Percentiles rank a stretch among this genome's conserved stretches.
Conservation (phyloP, 2,329 filamentous ascomycete species). For the Monosporascus sp. region DNA sequence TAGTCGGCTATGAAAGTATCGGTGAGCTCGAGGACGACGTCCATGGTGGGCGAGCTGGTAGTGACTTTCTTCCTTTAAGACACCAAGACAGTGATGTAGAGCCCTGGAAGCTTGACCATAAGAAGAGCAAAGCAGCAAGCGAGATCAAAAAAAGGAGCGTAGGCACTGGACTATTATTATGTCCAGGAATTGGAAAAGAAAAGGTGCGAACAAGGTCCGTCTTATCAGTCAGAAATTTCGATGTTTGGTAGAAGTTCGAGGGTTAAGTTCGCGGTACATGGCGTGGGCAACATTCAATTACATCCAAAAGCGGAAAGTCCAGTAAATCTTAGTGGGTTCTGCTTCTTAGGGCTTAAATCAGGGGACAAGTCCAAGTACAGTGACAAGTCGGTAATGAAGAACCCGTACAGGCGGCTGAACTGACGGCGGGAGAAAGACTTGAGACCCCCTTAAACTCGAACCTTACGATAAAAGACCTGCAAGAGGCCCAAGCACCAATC, state of each 20-base stretch:
- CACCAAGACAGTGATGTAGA: constrained; percentile 13
- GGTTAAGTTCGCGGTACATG: not conserved
- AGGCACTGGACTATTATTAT: not conserved
- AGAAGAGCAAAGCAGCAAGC: constrained; percentile 8
- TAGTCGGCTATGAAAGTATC: constrained; percentile 81
- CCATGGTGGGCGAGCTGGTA: constrained; percentile 55
- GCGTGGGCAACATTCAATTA: not conserved
- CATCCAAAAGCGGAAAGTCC: not conserved
- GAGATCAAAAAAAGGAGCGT: not conserved
- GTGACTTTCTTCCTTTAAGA: not conserved
- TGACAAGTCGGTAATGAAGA: too few relatives aligned
- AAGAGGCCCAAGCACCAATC: too few relatives aligned
- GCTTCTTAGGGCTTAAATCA: too few relatives aligned
- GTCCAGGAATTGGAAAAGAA: not conserved
- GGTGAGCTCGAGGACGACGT: constrained; percentile 80
- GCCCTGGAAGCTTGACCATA: constrained; percentile 18
- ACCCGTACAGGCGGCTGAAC: too few relatives aligned
- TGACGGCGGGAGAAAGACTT: too few relatives aligned
- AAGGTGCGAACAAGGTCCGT: not conserved
- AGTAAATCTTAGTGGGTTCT: not conserved
- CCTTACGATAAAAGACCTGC: not conserved
- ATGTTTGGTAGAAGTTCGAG: not conserved
- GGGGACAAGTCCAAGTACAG: too few relatives aligned
- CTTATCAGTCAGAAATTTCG: not conserved
- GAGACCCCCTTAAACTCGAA: too few relatives aligned